These are phyloP conservation scores for Heimioporus sp. DNA, from an alignment of 768 basidiomycete species.

Conservation along the genomic window DNA sequence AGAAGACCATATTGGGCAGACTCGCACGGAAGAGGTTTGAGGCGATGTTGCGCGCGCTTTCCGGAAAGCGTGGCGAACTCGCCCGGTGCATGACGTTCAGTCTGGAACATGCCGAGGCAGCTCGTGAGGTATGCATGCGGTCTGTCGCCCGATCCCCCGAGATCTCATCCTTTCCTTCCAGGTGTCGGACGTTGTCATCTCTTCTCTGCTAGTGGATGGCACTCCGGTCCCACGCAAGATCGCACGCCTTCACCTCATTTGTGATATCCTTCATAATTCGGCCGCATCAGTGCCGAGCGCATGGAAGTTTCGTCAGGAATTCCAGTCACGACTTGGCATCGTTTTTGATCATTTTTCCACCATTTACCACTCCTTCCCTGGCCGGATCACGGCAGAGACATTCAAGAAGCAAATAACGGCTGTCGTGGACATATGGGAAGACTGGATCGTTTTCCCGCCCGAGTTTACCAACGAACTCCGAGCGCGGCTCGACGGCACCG, in stretches of 20 bases:
- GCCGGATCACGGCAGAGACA: slow-evolving; percentile 91
- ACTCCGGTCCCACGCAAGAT: slow-evolving; percentile 98
- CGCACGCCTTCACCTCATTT: slow-evolving; percentile 91
- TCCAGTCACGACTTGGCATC: slow-evolving; percentile 85
- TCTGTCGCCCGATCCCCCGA: neutral
- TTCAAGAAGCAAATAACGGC: slow-evolving; percentile 91
- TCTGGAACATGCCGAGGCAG: slow-evolving; percentile 93
- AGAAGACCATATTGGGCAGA: slow-evolving; percentile 75
- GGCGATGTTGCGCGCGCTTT: slow-evolving; percentile 83
- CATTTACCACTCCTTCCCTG: slow-evolving; percentile 94
- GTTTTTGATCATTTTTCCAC: slow-evolving; percentile 95
- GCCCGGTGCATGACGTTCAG: slow-evolving; percentile 98
- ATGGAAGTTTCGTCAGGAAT: slow-evolving; percentile 96
- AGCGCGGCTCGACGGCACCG: slow-evolving; percentile 66
- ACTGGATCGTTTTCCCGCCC: slow-evolving; percentile 95
- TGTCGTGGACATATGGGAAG: slow-evolving; percentile 95
- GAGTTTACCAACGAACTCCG: slow-evolving; percentile 79
- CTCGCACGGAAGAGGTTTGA: slow-evolving; percentile 84
- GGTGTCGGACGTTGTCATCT: slow-evolving; percentile 89
- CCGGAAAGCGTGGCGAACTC: slow-evolving; percentile 85
- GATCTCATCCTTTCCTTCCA: slow-evolving; percentile 31
- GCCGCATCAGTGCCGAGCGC: slow-evolving; percentile 91
- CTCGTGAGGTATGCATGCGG: slow-evolving; percentile 66
- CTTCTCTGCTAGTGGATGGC: slow-evolving; percentile 84
- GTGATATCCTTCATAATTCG: slow-evolving; percentile 97